Evolutionary conservation across 1,284 basidiomycete genomes (phyloP), one percentile per base, ranked within the genome.

Genomic region (Ceratobasidium sp.): DNA sequence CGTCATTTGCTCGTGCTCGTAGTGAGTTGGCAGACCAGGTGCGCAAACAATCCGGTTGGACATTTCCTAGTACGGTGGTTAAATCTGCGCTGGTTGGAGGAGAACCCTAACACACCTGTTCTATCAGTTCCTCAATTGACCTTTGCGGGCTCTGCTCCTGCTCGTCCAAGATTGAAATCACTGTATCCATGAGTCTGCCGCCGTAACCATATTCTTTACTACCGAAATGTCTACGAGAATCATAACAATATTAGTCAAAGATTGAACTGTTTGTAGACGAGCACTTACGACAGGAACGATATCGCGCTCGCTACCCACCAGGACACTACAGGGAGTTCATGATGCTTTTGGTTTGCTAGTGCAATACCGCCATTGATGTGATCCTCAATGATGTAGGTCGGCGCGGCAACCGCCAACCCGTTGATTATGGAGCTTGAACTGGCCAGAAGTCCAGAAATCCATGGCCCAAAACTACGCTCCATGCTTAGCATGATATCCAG

Each of bases 371-470:
- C 72, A 39, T 7, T 42, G 10, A 64, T 20, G 26, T 40, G 51
- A 15, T 76, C 72, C 40, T 76, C 72, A 9, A 76, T 56, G 49
- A 76, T 76, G 26, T 61, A 76, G 13, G 46, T 76, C 28, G 72
- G 72, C 3, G 51, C 23, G 0, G 18, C 61, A 7, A 76, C 61
- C 33, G 18, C 5, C 33, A 33, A 33, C 3, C 72, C 72, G 23
- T 76, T 55, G 46, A 76, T 18, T 40, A 53, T 28, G 13, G 15
- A 33, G 20, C n/a, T n/a, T 7, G 44, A 33, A n/a, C 18, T 39
- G 4, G 60, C 33, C 10, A 76, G 61, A 49, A 66, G 60, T 9
- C 26, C 28, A 39, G 61, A n/a, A 15, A 76, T 66, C 72, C 72
- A 76, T n/a, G 61, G 28, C 1, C 39, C 28, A 39, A 76, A 76